Percentiles rank a stretch among this genome's conserved stretches.
Conservation (phyloP, 306 rosid species). For the Vicia faba region DNA sequence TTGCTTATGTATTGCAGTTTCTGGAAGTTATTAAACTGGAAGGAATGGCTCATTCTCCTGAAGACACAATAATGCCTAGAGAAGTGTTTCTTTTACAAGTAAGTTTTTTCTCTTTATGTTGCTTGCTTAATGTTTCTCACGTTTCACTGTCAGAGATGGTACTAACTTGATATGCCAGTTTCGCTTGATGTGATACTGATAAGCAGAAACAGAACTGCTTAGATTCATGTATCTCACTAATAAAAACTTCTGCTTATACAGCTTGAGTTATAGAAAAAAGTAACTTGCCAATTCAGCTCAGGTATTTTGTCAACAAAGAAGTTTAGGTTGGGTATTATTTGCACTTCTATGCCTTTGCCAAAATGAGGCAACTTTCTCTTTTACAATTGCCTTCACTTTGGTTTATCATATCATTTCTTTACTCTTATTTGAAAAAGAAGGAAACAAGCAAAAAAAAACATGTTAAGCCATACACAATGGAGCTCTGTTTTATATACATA, state of each 20-base stretch:
- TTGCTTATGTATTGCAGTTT: conserved; percentile 51
- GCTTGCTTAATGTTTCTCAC: conserved; percentile 25
- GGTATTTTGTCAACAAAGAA: no score
- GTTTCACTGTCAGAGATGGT: conserved; percentile 1
- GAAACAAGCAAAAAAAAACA: no score
- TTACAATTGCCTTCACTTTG: no score
- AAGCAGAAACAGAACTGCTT: not conserved
- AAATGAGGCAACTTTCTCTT: no score
- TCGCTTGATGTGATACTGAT: not conserved
- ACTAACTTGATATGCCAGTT: not conserved
- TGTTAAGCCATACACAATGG: no score
- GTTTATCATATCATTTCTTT: no score
- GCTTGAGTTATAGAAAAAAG: no score
- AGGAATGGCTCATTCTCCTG: conserved; percentile 86
- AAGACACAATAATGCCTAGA: conserved; percentile 80
- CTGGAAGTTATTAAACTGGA: conserved; percentile 92
- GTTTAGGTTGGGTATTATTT: no score
- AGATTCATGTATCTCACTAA: not conserved
- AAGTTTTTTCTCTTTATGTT: conserved; percentile 28
- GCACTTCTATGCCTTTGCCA: no score
- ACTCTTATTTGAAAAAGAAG: no score
- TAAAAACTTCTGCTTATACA: not conserved
- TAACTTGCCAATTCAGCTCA: no score
- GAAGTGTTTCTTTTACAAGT: conserved; percentile 95
- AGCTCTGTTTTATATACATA: no score